These are phyloP conservation scores for Actinidia chinensis DNA, from an alignment of 179 eudicot genomes.

Conservation along the genomic window DNA sequence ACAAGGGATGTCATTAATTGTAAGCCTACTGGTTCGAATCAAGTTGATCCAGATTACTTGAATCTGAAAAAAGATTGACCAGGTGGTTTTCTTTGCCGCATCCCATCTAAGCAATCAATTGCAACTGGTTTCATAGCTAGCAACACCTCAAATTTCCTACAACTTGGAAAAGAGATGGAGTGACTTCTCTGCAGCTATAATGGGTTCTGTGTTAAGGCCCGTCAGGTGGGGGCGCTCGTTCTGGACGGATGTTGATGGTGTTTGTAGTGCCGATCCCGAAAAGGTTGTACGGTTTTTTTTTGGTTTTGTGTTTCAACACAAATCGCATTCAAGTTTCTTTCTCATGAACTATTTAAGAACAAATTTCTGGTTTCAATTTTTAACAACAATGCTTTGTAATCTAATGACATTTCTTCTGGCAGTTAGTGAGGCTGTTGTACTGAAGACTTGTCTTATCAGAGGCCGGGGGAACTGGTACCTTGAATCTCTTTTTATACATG, in stretches of 20 bases:
- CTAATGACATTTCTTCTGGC: slow-evolving; percentile 32
- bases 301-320: not conserved
- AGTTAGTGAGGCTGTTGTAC: slow-evolving; percentile 97
- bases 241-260: slow-evolving; percentile 99
- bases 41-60: slow-evolving; percentile 91
- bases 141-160: slow-evolving; percentile 94
- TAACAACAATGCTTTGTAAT: too few relatives aligned
- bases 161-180: slow-evolving; percentile 98
- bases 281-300: slow-evolving; percentile 57
- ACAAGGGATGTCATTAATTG: slow-evolving; percentile 90
- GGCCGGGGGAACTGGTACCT: slow-evolving; percentile 95
- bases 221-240: slow-evolving; percentile 95
- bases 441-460: slow-evolving; percentile 89
- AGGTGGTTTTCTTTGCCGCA: slow-evolving; percentile 72
- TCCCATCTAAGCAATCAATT: slow-evolving; percentile 63
- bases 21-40: slow-evolving; percentile 74
- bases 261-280: slow-evolving; percentile 98
- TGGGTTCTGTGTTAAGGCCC: slow-evolving; percentile 92
- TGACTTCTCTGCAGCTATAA: slow-evolving; percentile 98
- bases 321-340: not conserved
- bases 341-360: not conserved
- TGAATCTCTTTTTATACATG: slow-evolving; percentile 16
- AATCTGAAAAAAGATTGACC: slow-evolving; percentile 80
- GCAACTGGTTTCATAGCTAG: slow-evolving; percentile 98
- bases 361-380: not conserved